Base-by-base conservation (phyloP, 192 early-diverging fungal species). In the Podochytrium sp. region DNA sequence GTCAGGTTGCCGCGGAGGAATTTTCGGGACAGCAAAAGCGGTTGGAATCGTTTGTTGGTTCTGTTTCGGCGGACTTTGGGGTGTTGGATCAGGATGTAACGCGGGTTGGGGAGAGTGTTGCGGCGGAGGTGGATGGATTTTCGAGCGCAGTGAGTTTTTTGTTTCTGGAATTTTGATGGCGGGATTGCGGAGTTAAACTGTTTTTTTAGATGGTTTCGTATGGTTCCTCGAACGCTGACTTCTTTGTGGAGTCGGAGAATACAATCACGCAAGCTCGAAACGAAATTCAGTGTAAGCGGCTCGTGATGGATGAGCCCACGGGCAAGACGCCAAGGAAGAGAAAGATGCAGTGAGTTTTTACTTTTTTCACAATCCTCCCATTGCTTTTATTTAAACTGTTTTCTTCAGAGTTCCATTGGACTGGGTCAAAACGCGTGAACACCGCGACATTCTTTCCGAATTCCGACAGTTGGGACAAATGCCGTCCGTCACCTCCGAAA, bases 301-400 rank as follows among this genome's bases (percentile, higher is more conserved):
- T 83, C 16, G 42, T 53, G 12, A 39, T 50, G 12, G 82, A 83
- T 69, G 40, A 65, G 43, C 75, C 79, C 0, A 83, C 82, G 1
- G 82, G 82, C 16, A 40, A 78, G 39, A 83, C 82, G 27, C 82
- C 82, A n/a, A 58, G 71, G 3, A 78, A 77, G 41, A 63, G 59
- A 43, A 47, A 66, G 32, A 71, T 80, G 42, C 30, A 71, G 82
- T 83, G 52, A 65, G 23, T 43, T 49, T 27, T 1, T 49, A 38
- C 29, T 62, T 49, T 18, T 27, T n/a, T n/a, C n/a, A n/a, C n/a
- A n/a, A n/a, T n/a, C n/a, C n/a, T n/a, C 40, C 4, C 38, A 56
- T 70, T 66, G 18, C 32, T 66, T 16, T 50, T 20, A 40, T 34
- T 43, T 12, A 61, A 61, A 33, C 29, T n/a, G n/a, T n/a, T n/a